Evolutionary conservation across 2,329 filamentous ascomycete genomes (phyloP).

Genomic region (Xylaria sp.): DNA sequence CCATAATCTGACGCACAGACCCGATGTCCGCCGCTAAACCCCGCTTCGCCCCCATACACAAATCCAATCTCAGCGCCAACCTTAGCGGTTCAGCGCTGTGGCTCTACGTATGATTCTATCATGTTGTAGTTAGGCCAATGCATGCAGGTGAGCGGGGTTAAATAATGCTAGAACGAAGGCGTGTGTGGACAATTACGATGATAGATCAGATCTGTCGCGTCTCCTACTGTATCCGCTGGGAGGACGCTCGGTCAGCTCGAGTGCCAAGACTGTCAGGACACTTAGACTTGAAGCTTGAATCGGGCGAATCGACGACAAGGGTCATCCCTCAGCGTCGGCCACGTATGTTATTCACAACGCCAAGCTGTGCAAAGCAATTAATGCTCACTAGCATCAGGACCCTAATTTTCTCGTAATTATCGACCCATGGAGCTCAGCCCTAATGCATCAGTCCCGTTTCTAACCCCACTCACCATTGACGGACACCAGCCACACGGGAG

Average conservation of each 20-base stretch:
- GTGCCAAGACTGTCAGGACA: neutral
- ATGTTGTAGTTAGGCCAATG: neutral
- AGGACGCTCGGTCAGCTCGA: neutral
- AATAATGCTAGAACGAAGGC: no score
- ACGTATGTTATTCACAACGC: neutral
- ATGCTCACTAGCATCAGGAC: neutral
- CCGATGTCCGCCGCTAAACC: no score
- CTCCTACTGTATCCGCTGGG: no score
- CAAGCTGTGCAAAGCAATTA: neutral
- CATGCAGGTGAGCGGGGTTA: neutral
- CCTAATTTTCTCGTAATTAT: neutral
- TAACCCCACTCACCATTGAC: no score
- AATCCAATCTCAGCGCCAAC: no score
- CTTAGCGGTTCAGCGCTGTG: no score
- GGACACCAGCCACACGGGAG: neutral
- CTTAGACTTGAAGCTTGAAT: neutral
- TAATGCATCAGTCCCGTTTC: neutral
- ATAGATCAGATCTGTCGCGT: no score
- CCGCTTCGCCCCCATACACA: no score
- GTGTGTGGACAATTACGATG: no score
- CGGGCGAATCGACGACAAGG: neutral
- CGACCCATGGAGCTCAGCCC: neutral
- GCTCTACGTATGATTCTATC: no score
- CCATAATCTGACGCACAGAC: no score
- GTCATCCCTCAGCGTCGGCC: neutral